A percentile compares a stretch with the other conserved stretches of the same genome.
These are phyloP conservation scores for Plasmodium gonderi DNA, from an alignment of 169 alveolate species.

Conservation along the genomic window DNA sequence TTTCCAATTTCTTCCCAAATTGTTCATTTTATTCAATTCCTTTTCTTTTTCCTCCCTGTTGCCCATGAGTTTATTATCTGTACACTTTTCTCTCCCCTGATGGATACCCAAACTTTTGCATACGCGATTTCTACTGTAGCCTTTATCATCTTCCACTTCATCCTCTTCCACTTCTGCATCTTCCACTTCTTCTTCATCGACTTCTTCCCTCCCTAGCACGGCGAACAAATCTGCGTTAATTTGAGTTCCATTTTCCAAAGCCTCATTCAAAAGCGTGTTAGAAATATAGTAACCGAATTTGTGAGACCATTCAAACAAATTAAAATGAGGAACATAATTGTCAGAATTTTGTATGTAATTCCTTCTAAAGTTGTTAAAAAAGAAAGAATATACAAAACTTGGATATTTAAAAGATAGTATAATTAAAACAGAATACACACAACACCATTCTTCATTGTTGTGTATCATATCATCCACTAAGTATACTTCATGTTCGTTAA, in stretches of 20 bases:
- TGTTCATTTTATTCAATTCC: background rate
- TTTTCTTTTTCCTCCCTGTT: background rate
- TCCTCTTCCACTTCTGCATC: background rate
- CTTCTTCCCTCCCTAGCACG: background rate
- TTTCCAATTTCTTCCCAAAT: too few species aligned
- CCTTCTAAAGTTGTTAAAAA: slow-evolving; percentile 47
- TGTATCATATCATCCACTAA: slow-evolving; percentile 29
- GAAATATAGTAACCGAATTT: slow-evolving; percentile 43
- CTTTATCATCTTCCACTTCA: background rate
- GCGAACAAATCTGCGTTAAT: background rate
- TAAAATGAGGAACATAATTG: slow-evolving; percentile 31
- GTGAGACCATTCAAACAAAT: slow-evolving; percentile 57
- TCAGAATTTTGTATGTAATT: slow-evolving; percentile 7
- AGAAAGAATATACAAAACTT: slow-evolving; percentile 3
- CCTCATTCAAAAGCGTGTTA: background rate
- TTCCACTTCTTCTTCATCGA: background rate
- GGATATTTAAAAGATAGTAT: slow-evolving; percentile 29
- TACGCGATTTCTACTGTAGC: background rate
- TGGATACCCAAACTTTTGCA: background rate
- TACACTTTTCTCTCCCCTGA: background rate
- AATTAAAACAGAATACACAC: slow-evolving; percentile 26
- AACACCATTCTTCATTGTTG: slow-evolving; percentile 69
- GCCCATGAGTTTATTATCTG: background rate
- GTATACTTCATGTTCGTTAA: slow-evolving; percentile 20
- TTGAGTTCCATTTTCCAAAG: slow-evolving; percentile 1